A percentile compares a stretch with the other conserved stretches of the same genome.
Evolutionary conservation across 345 rosid genomes (phyloP).

Genomic region (Rhizophora apiculata): DNA sequence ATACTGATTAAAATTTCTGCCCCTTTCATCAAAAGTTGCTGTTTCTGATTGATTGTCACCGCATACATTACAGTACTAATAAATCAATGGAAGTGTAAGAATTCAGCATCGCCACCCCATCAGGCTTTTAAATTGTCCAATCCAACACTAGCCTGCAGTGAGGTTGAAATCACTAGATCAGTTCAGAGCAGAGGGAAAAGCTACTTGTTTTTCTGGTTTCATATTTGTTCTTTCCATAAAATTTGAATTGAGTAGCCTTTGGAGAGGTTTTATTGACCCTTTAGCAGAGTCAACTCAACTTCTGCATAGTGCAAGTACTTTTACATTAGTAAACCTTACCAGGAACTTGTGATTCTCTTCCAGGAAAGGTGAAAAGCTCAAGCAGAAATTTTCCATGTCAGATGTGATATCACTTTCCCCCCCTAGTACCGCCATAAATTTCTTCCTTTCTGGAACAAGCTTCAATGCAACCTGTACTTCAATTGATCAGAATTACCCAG

Average conservation of each 20-base stretch:
- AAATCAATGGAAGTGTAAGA: too few species aligned
- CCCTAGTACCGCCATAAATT: constrained; percentile 21
- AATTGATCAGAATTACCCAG: too few species aligned
- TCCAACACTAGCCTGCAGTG: constrained; percentile 27
- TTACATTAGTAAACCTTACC: constrained; percentile 5
- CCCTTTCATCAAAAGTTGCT: too few species aligned
- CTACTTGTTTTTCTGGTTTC: too few species aligned
- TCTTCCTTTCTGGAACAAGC: constrained; percentile 27
- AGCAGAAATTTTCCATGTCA: constrained; percentile 20
- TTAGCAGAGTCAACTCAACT: too few species aligned
- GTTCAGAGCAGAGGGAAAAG: not conserved
- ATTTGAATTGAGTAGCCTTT: too few species aligned
- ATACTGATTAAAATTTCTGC: too few species aligned
- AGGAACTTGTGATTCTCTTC: constrained; percentile 25
- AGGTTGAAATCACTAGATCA: not conserved
- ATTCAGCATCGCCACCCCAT: not conserved
- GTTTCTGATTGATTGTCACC: too few species aligned
- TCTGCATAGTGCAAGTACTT: too few species aligned
- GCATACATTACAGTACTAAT: too few species aligned
- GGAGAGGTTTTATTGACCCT: too few species aligned
- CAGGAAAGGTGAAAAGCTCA: constrained; percentile 16
- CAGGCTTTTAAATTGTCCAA: constrained; percentile 22
- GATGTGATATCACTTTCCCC: constrained; percentile 6
- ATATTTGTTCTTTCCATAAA: too few species aligned
- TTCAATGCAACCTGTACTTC: constrained; percentile 22